phyloP scores from a whole-genome alignment of 441 rosid species.

The Sinapis alba region DNA sequence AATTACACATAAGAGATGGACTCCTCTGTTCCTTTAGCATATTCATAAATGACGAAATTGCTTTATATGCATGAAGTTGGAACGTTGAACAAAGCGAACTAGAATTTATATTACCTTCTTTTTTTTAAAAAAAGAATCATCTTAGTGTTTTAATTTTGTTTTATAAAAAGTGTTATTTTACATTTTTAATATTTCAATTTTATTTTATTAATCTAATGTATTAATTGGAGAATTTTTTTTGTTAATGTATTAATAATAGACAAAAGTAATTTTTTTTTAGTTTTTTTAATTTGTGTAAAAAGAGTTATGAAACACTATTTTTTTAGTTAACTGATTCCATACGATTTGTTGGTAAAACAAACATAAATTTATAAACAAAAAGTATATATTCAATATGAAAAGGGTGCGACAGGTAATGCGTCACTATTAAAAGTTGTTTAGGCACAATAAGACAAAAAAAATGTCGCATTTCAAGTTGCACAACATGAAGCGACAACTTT shows the following conservation, averaged over 20 bases:
- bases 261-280: too few relatives aligned
- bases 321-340: neutral
- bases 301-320: too few relatives aligned
- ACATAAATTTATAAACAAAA: neutral
- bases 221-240: too few relatives aligned
- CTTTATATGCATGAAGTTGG: conserved; percentile 13
- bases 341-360: conserved; percentile 26
- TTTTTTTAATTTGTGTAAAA: too few relatives aligned
- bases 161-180: too few relatives aligned
- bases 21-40: neutral
- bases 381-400: conserved; percentile 12
- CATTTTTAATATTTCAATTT: too few relatives aligned
- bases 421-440: conserved; percentile 14
- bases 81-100: conserved; percentile 27
- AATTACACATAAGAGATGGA: neutral
- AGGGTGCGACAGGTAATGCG: conserved; percentile 30
- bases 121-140: too few relatives aligned
- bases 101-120: too few relatives aligned
- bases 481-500: conserved; percentile 34
- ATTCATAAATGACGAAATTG: neutral
- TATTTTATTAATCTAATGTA: too few relatives aligned
- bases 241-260: too few relatives aligned
- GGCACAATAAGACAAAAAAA: conserved; percentile 15
- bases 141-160: too few relatives aligned
- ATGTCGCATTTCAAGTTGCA: conserved; percentile 31